Conservation (phyloP, 164 flowering plant species). For the Aristolochia fimbriata region DNA sequence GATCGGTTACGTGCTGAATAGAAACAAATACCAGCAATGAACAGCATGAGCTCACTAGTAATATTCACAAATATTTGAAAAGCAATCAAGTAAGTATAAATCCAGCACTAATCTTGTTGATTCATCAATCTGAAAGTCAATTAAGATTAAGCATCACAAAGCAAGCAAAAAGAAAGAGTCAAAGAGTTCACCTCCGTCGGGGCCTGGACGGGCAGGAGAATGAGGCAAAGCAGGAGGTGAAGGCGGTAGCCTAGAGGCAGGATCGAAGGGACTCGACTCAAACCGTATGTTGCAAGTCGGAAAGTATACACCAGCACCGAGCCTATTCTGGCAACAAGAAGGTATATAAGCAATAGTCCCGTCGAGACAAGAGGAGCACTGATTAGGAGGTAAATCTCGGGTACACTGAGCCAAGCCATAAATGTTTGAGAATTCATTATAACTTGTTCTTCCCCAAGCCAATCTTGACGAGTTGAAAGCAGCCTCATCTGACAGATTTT, state of each 20-base stretch:
- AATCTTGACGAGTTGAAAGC: conserved; percentile 1
- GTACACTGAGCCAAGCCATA: conserved; percentile 13
- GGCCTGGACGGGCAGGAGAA: neutral
- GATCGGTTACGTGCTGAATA: too few relatives aligned
- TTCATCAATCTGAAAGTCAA: too few relatives aligned
- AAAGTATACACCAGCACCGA: neutral
- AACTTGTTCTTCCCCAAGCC: neutral
- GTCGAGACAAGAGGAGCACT: conserved; percentile 4
- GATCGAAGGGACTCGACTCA: neutral
- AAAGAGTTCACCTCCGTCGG: neutral
- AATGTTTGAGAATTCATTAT: neutral
- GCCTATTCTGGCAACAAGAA: neutral
- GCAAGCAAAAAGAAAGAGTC: neutral
- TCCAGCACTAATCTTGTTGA: neutral
- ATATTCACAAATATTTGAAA: too few relatives aligned
- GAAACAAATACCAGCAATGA: too few relatives aligned
- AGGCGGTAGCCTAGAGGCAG: neutral
- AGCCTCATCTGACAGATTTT: neutral
- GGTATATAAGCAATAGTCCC: neutral
- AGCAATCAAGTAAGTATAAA: neutral
- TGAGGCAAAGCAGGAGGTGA: neutral
- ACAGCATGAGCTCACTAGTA: too few relatives aligned
- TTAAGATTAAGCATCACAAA: neutral
- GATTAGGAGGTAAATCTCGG: neutral
- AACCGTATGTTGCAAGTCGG: conserved; percentile 7